Base-by-base conservation (phyloP, 1,139 yeast species). In the Saccharomyces hybrid region DNA sequence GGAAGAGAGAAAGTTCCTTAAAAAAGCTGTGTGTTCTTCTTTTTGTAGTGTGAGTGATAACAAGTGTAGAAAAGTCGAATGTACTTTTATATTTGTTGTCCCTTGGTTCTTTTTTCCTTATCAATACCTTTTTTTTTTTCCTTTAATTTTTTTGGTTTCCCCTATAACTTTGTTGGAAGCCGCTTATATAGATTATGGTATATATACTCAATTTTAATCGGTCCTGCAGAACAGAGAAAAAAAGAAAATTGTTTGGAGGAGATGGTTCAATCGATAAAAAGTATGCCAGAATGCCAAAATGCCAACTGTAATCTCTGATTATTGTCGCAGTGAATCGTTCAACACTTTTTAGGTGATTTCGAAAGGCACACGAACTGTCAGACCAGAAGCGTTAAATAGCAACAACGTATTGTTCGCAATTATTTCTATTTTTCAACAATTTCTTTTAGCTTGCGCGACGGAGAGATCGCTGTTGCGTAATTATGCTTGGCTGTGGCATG, bases 401-500 rank as follows among this genome's bases (percentile, higher is more conserved):
- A 38, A 38, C 44, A 38, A 38, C 44, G 44, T 38, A 38, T 38
- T 38, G 44, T 38, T 38, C 26, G 44, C 48, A 21, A 26, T 14
- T 47, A 26, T 47, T 28, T 6, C 19, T 47, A 28, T 47, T 47
- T 28, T 47, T 26, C 32, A 47, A 47, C 48, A 26, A 47, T 47
- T 47, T 47, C 48, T 47, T 21, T 21, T 28, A 47, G 19, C 32
- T 14, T 28, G 32, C 19, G 32, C 48, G 44, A 38, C 44, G 44
- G 44, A 38, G 21, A 28, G 32, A 28, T 27, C 48, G 48, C 32
- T 26, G 48, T 47, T 27, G 48, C 48, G 48, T 28, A 38, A 38
- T 38, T 38, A 38, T 38, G 44, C 44, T 38, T 38, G 48, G 32
- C 32, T 21, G 48, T 16, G 48, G 48, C 48, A 47, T 26, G 32